phyloP scores from a whole-genome alignment of 306 rosid species.

The Rosa lucieae region DNA sequence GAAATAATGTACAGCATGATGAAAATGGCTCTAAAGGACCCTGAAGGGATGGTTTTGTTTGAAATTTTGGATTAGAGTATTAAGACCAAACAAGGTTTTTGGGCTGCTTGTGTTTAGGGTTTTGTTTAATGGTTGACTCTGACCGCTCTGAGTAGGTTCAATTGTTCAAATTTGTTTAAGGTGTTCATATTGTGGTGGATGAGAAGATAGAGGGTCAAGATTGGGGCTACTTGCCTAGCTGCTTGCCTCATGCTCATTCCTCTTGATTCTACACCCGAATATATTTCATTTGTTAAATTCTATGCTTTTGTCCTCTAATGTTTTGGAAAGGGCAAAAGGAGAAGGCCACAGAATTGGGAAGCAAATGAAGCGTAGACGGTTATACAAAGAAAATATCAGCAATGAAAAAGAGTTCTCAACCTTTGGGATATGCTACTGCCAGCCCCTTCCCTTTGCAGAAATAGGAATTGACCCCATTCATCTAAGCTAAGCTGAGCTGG shows the following conservation, averaged over 20 bases:
- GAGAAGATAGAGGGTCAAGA: not conserved
- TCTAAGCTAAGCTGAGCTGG: not conserved
- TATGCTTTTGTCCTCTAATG: conserved; percentile 34
- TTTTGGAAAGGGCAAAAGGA: conserved; percentile 41
- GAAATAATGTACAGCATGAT: not conserved
- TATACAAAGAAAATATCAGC: not conserved
- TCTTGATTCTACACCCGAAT: not conserved
- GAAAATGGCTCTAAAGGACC: conserved; percentile 26
- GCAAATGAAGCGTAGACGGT: not conserved
- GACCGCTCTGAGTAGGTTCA: not conserved
- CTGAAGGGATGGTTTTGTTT: conserved; percentile 25
- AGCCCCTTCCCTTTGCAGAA: not conserved
- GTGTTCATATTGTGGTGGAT: not conserved
- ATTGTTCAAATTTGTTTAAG: not conserved
- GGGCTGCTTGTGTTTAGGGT: conserved; percentile 13
- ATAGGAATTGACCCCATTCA: not conserved
- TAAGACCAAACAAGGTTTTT: not conserved
- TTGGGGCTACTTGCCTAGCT: not conserved
- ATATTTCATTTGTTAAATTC: not conserved
- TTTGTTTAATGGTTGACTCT: conserved; percentile 39
- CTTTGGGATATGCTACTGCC: not conserved
- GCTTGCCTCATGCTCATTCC: not conserved
- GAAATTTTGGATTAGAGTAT: not conserved
- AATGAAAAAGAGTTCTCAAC: not conserved
- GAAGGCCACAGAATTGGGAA: conserved; percentile 2